phyloP scores from a whole-genome alignment of 345 rosid genomes.

The Salix udensis region DNA sequence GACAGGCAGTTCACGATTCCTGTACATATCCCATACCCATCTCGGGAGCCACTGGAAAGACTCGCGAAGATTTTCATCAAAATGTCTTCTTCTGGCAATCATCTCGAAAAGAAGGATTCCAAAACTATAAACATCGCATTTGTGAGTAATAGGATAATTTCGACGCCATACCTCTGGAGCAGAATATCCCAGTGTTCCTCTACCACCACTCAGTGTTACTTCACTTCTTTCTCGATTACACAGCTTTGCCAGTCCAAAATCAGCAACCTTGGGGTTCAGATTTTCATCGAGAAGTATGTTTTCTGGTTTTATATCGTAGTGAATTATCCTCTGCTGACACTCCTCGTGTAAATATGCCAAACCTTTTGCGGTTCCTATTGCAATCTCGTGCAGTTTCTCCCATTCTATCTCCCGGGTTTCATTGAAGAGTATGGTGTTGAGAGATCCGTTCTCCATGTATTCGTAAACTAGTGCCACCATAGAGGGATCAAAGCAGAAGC shows the following conservation, averaged over 20 bases:
- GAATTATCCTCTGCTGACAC: slow-evolving; percentile 21
- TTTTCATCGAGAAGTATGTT: slow-evolving; percentile 22
- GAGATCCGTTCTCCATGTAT: slow-evolving; percentile 40
- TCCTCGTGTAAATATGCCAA: slow-evolving; percentile 25
- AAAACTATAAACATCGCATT: slow-evolving; percentile 28
- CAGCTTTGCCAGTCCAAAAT: slow-evolving; percentile 30
- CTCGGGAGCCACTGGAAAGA: slow-evolving; percentile 16
- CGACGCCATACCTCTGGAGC: slow-evolving; percentile 12
- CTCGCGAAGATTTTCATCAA: not conserved
- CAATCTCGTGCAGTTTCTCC: slow-evolving; percentile 13
- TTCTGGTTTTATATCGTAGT: slow-evolving; percentile 33
- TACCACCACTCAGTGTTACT: not conserved
- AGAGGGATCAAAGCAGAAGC: slow-evolving; percentile 30
- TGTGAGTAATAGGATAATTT: slow-evolving; percentile 5
- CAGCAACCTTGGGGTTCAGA: slow-evolving; percentile 23
- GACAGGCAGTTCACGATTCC: not conserved
- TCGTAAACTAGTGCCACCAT: slow-evolving; percentile 35
- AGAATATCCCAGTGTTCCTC: slow-evolving; percentile 16
- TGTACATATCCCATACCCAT: slow-evolving; percentile 15
- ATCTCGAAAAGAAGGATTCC: slow-evolving; percentile 30
- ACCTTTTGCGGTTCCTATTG: slow-evolving; percentile 19
- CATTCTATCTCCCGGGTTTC: slow-evolving; percentile 5
- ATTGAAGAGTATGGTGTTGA: slow-evolving; percentile 17
- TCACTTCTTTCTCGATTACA: not conserved
- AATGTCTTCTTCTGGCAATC: slow-evolving; percentile 12